Base-by-base conservation (phyloP, 345 rosid species). In the Syzygium oleosum region DNA sequence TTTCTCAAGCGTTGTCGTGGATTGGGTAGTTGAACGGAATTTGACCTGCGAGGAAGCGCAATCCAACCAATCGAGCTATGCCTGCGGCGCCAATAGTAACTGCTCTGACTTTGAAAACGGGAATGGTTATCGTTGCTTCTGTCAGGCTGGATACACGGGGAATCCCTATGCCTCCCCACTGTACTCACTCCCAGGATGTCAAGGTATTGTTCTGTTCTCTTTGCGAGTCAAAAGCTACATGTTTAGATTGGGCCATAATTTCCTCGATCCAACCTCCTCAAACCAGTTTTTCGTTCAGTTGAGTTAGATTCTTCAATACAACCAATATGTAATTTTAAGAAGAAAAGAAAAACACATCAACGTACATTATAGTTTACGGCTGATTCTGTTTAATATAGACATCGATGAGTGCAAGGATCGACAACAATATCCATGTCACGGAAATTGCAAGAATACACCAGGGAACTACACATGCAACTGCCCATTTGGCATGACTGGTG, bases 61-160 rank as follows among this genome's bases (percentile, higher is more conserved):
- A 27, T 25, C 16, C 29, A 25, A 12, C 68, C 15, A 0, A 27
- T 27, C 68, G 3, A 1, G 4, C 31, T 59, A 59, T 27, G 0
- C 16, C 68, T 59, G 68, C 16, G 31, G 68, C 2, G 15, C 16
- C 68, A 59, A 59, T 7, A 27, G 31, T 59, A 3, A 27, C 31
- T 59, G 68, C 68, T 59, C 31, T 27, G 16, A 27, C 68, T 59
- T 59, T 31, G 0, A 0, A 0, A 59, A 59, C 0, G 31, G 31
- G 31, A 0, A 27, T 0, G 68, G 68, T 12, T 61, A 61, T 61
- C 68, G 68, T 12, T 61, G 68, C 68, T 0, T 61, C 34, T 58
- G 68, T 61, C 5, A 27, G 34, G 17, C 34, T 27, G 34, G 34
- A 34, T 61, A 61, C 34, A 0, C 16, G 17, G 68, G 68, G 31